phyloP scores from a whole-genome alignment of 495 filamentous ascomycete genomes.

The Bathelium albidoporum region DNA sequence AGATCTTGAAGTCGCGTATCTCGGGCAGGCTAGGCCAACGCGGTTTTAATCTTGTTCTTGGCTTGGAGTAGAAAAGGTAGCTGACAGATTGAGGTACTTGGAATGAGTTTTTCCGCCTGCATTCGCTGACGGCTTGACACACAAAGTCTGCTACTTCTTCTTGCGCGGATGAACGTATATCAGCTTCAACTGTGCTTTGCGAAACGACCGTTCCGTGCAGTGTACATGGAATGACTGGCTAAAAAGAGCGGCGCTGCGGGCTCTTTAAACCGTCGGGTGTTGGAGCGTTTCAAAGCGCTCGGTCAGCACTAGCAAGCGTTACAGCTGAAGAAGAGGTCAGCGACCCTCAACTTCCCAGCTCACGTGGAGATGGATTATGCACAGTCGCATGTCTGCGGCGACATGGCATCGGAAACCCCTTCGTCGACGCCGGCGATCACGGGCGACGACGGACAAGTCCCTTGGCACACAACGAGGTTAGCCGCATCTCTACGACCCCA shows the following conservation, averaged over 20 bases:
- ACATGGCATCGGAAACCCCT: neutral
- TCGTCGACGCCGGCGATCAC: conserved; percentile 1
- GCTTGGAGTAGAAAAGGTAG: neutral
- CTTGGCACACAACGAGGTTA: neutral
- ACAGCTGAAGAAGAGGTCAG: neutral
- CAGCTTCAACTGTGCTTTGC: neutral
- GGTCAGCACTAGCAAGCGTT: neutral
- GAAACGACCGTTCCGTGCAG: neutral
- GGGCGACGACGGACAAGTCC: neutral
- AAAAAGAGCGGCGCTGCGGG: neutral
- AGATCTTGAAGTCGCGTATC: neutral
- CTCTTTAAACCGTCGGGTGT: neutral
- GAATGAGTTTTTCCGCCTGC: neutral
- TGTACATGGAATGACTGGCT: neutral
- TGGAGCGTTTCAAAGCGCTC: neutral
- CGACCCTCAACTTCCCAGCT: neutral
- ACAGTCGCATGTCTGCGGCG: neutral
- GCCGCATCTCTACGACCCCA: conserved; percentile 3
- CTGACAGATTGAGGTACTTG: neutral
- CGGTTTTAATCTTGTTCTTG: neutral
- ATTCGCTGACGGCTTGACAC: neutral
- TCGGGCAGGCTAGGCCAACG: neutral
- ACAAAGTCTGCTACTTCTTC: neutral
- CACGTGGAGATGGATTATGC: neutral
- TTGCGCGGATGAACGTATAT: neutral